phyloP scores from a whole-genome alignment of 1,284 basidiomycete genomes.

The Moesziomyces aphidis region DNA sequence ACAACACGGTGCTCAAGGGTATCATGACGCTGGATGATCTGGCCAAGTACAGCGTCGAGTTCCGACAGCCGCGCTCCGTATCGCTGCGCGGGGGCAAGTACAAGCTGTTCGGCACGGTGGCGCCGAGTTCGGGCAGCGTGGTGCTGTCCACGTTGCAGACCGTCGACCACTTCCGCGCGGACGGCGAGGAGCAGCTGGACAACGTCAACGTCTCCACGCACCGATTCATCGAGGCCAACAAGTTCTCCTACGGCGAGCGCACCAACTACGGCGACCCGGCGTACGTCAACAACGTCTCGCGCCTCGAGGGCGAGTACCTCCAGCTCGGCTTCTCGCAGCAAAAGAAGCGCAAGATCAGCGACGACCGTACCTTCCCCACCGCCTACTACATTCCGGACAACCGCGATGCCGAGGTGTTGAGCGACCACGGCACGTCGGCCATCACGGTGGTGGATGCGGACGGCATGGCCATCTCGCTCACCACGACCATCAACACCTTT shows the following conservation, averaged over 20 bases:
- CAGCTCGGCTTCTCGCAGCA: conserved; percentile 53
- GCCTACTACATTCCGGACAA: conserved; percentile 68
- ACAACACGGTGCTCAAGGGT: conserved; percentile 58
- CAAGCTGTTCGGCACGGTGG: conserved; percentile 56
- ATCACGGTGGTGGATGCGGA: conserved; percentile 67
- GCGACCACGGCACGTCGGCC: conserved; percentile 69
- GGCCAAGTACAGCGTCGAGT: conserved; percentile 50
- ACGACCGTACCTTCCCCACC: conserved; percentile 45
- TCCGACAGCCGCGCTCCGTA: conserved; percentile 44
- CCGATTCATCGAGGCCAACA: conserved; percentile 68
- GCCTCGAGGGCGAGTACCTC: conserved; percentile 66
- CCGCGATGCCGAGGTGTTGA: conserved; percentile 50
- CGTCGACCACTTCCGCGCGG: conserved; percentile 42
- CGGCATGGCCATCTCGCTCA: conserved; percentile 69
- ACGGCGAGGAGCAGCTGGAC: conserved; percentile 31
- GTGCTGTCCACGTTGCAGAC: conserved; percentile 66
- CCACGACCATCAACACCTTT: conserved; percentile 69
- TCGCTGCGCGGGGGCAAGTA: conserved; percentile 46
- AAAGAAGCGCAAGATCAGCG: conserved; percentile 64
- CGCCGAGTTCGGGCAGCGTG: conserved; percentile 65
- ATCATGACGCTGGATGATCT: conserved; percentile 61
- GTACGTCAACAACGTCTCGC: conserved; percentile 68
- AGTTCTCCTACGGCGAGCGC: conserved; percentile 69
- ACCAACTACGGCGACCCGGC: conserved; percentile 69
- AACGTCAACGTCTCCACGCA: conserved; percentile 65